Evolutionary conservation across 148 eudicot genomes (phyloP), one percentile per base, ranked within the genome.

Genomic region (Heliamphora exappendiculata): DNA sequence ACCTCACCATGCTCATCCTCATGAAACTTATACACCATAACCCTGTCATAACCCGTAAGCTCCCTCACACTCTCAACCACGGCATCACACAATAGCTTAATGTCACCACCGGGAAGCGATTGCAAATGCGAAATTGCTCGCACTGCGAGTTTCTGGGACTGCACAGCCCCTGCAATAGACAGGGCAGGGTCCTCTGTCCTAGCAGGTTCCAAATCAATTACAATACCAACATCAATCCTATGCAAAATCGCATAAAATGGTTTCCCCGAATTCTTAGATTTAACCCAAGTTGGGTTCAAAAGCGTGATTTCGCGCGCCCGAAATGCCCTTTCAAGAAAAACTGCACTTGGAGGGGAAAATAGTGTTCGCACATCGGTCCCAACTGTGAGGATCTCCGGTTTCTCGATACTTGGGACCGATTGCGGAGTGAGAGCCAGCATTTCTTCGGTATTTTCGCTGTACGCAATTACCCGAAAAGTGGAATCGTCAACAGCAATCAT

Each of bases 1-100:
- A 95, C 97, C 84, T 95, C 99, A 19, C 99, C 99, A 78, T 95
- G 97, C 80, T 95, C 99, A 82, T 95, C 99, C 49, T 95, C 99
- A 76, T 95, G 99, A 78, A 95, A 95, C 86, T 80, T 95, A 49
- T 95, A 95, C 57, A 93, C 97, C 99, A 95, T 95, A 60, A 95
- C 97, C 78, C 99, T 72, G 34, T 95, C 99, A 81, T 90, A 95
- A n/a, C 97, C 99, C 0, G 99, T 95, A 28, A 93, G 82, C 80
- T 89, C 92, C 77, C 89, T 85, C 41, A 95, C 94, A 77, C 89
- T 78, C 84, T 86, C 77, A 33, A 95, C 99, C 68, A 95, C 96
- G 19, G 94, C 82, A 72, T 95, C 97, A 83, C 99, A 95, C 79
- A 95, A 71, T 26, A 92, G 88, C 88, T 85, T 86, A 66, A 91